Evolutionary conservation across 2,329 filamentous ascomycete genomes (phyloP).

Genomic region (Zalaria obscura): DNA sequence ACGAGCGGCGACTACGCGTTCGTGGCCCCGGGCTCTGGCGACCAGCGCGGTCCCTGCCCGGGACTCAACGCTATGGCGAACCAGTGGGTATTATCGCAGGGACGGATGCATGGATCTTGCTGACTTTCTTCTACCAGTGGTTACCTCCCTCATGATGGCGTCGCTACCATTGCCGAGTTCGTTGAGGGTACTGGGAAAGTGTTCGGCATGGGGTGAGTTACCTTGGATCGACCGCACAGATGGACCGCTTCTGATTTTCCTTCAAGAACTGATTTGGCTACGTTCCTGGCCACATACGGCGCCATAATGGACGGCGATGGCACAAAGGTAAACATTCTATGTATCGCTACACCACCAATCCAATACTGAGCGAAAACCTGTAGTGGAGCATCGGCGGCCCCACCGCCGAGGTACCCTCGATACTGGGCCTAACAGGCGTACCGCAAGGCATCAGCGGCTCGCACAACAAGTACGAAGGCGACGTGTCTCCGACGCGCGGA

Average conservation of each 20-base stretch:
- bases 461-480: slow-evolving; percentile 22
- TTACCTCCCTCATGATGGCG: slow-evolving; percentile 19
- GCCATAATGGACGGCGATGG: slow-evolving; percentile 18
- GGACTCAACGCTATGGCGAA: slow-evolving; percentile 20
- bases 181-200: slow-evolving; percentile 14
- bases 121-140: slow-evolving; percentile 8
- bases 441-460: slow-evolving; percentile 12
- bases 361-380: too few species aligned
- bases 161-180: slow-evolving; percentile 20
- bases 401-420: slow-evolving; percentile 5
- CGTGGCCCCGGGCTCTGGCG: slow-evolving; percentile 12
- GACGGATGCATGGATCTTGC: background rate
- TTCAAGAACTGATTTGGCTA: slow-evolving; percentile 12
- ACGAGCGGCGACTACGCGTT: slow-evolving; percentile 14
- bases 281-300: slow-evolving; percentile 18
- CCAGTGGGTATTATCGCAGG: slow-evolving; percentile 7
- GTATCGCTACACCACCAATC: too few species aligned
- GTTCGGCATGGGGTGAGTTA: slow-evolving; percentile 17
- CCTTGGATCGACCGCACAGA: too few species aligned
- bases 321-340: background rate
- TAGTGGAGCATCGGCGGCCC: slow-evolving; percentile 16
- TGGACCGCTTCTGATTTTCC: background rate
- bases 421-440: slow-evolving; percentile 9
- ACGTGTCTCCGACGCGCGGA: slow-evolving; percentile 16
- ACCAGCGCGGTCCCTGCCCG: slow-evolving; percentile 18